These are phyloP conservation scores for Dimargaris cristalligena DNA, from an alignment of 192 early-diverging fungal species.

Conservation along the genomic window DNA sequence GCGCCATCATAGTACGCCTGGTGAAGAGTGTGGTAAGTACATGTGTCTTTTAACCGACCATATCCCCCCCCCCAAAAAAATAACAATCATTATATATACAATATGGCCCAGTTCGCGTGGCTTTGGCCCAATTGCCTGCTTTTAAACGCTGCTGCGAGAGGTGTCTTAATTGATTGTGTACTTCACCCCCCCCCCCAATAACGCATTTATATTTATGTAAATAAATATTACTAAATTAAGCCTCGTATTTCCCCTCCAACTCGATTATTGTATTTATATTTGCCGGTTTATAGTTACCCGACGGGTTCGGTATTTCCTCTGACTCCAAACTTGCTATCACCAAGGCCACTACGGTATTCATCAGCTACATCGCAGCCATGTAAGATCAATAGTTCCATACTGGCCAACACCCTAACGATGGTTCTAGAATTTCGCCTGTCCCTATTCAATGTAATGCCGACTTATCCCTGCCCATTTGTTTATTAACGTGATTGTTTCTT, in stretches of 20 bases:
- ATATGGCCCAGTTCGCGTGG: too few species aligned
- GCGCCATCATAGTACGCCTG: constrained; percentile 6
- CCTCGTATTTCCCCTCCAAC: neutral
- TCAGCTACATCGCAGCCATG: neutral
- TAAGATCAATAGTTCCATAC: neutral
- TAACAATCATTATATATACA: neutral
- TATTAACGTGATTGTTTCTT: neutral
- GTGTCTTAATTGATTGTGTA: too few species aligned
- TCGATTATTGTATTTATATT: neutral
- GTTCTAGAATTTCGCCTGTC: neutral
- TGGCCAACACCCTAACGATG: neutral
- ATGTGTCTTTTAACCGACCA: neutral
- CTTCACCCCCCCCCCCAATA: too few species aligned
- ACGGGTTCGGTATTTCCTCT: neutral
- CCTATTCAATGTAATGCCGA: neutral
- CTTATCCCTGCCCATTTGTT: neutral
- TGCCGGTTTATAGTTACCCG: neutral
- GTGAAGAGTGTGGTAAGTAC: neutral
- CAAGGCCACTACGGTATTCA: constrained; percentile 3
- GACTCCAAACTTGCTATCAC: neutral
- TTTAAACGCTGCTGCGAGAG: too few species aligned
- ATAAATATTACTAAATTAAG: neutral
- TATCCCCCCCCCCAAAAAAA: neutral
- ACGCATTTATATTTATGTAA: too few species aligned
- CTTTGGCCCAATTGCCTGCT: too few species aligned